Evolutionary conservation across 805 yeast genomes (phyloP), one percentile per base, ranked within the genome.

Genomic region (Ogataea zsoltii): DNA sequence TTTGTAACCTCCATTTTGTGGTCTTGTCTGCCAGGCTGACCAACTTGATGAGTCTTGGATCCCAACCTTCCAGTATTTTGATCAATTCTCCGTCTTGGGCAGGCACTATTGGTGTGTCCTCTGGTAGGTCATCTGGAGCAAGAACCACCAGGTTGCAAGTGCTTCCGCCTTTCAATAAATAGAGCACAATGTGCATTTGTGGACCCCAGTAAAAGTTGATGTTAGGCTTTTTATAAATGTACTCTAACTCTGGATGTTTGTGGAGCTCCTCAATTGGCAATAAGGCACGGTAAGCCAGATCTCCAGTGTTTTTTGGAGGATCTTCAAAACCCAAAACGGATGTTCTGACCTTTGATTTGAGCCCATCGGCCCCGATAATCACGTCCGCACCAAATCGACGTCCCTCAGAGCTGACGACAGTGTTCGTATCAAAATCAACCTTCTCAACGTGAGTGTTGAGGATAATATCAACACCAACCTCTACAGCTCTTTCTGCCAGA

Each of bases 141-240:
- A 45, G 25, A 9, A 45, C 45, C 11, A 45, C 49, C 5, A 45
- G 32, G 28, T 45, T 45, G 39, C 49, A 45, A 2, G 49, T 45
- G 17, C 32, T 25, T 4, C 49, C 49, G 16, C 49, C 49, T 21
- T 45, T 41, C 18, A 45, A 39, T 2, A 45, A 35, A 21, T 45
- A 45, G 3, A 45, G 16, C 26, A 45, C 49, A n/a, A 45, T 41
- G 29, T 45, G 49, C 40, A 30, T 45, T 14, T 26, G 26, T 2
- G 49, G 49, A 4, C 49, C 49, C 49, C 49, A 45, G 18, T 41
- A 41, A n/a, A 45, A 45, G 7, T 34, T 45, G 26, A 45, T 45
- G 35, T 41, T 41, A 15, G 49, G 49, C 35, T 45, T 34, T 19
- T 45, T 38, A 29, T 26, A 45, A n/a, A 45, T 45, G 26, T 41